Evolutionary conservation across 2,329 filamentous ascomycete genomes (phyloP), one percentile per base, ranked within the genome.

Genomic region (Cercospora zeae-maydis): DNA sequence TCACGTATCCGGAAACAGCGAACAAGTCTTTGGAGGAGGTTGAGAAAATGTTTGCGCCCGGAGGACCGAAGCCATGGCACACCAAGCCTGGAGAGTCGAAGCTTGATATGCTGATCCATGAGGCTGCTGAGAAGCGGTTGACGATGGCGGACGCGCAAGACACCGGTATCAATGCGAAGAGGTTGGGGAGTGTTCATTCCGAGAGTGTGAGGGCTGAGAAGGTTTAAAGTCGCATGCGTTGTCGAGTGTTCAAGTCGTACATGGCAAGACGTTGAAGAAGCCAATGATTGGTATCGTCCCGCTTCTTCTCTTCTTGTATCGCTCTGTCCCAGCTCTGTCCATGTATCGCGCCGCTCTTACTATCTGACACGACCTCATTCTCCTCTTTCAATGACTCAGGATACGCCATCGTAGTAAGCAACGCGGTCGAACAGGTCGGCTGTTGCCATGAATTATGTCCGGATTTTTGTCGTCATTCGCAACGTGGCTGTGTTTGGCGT

Each of bases 1-100:
- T 82, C 58, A 78, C 76, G 5, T 81, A 78, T 63, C 76, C 71
- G 2, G 77, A 79, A 68, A 78, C 76, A 11, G 73, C 71, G 42
- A 67, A 72, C 24, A 78, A 78, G 66, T 74, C 73, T 0, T 69
- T 78, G 9, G 77, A 78, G 55, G 76, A 78, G 27, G 70, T 78
- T 33, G 77, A 78, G 63, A 71, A 75, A 59, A 64, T 78, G 65
- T 78, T 78, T 64, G 70, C 70, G 33, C 42, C 70, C 14, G 70
- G 72, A 13, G 73, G 74, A 1, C 74, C 75, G 9, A 71, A 68
- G 62, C 67, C 75, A 16, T 78, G 76, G 76, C 65, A 74, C 59
- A 78, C 76, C 1, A 74, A 72, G 65, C 72, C 73, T 42, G 75
- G 75, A 4, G 63, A 75, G 16, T 74, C 72, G 5, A 66, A 70